phyloP scores from a whole-genome alignment of 306 rosid genomes.

The Citrullus amarus region DNA sequence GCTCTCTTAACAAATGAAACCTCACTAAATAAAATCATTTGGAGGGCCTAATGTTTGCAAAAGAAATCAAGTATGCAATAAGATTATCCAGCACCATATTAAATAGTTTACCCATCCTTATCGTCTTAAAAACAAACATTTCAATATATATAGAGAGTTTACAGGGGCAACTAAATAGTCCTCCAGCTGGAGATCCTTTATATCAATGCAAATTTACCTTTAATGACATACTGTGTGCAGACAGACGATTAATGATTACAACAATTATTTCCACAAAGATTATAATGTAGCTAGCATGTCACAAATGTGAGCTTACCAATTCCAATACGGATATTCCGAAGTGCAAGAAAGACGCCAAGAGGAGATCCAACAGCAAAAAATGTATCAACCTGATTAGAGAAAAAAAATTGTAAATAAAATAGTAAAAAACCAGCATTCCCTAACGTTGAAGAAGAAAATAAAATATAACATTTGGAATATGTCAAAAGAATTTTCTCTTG shows the following conservation, averaged over 20 bases:
- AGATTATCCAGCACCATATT: neutral
- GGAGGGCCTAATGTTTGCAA: neutral
- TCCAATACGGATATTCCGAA: constrained; percentile 85
- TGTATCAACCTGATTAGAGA: constrained; percentile 67
- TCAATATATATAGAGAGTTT: neutral
- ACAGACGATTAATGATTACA: neutral
- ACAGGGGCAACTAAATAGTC: neutral
- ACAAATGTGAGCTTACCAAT: constrained; percentile 35
- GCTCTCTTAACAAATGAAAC: neutral
- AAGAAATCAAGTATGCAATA: neutral
- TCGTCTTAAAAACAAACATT: neutral
- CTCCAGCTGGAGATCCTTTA: neutral
- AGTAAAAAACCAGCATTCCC: neutral
- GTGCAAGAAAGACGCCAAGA: constrained; percentile 93
- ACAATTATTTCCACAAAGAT: neutral
- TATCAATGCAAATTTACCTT: neutral
- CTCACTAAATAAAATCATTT: neutral
- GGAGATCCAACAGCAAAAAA: constrained; percentile 99
- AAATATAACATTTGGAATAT: neutral
- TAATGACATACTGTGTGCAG: neutral
- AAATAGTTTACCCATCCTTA: neutral
- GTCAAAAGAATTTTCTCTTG: neutral
- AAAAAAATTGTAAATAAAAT: constrained; percentile 5
- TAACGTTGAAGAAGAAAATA: neutral
- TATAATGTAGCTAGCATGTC: constrained; percentile 7